Percentiles rank a stretch among this genome's conserved stretches.
These are phyloP conservation scores for Themeda triandra DNA, from an alignment of 176 grass and related monocot species.

Conservation along the genomic window DNA sequence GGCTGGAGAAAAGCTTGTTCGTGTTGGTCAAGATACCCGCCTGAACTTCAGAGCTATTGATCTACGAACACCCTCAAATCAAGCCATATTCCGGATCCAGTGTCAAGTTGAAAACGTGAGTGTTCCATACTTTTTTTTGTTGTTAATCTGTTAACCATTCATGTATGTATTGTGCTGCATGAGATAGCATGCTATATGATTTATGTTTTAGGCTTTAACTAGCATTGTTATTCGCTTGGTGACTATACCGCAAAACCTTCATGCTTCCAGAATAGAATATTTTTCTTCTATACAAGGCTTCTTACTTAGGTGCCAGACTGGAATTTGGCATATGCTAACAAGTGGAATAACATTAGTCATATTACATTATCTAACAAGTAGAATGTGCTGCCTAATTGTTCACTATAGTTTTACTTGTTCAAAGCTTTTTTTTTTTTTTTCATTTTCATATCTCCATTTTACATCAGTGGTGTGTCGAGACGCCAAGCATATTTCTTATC, in stretches of 20 bases:
- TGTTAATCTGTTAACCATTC: neutral
- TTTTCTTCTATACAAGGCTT: neutral
- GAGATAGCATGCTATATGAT: neutral
- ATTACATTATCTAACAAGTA: neutral
- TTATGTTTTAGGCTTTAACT: neutral
- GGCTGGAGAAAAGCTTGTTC: conserved; percentile 76
- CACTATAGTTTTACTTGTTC: neutral
- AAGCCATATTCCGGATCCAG: conserved; percentile 76
- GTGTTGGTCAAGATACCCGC: conserved; percentile 87
- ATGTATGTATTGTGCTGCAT: neutral
- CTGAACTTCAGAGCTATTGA: conserved; percentile 78
- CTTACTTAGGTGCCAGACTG: neutral
- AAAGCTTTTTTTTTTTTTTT: neutral
- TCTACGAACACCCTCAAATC: conserved; percentile 63
- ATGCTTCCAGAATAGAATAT: neutral
- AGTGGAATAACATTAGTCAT: neutral
- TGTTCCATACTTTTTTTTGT: neutral
- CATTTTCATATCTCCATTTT: neutral
- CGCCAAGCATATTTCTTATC: neutral
- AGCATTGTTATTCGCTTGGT: neutral
- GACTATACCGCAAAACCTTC: neutral
- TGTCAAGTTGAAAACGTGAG: conserved; percentile 78
- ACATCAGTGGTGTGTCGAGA: neutral
- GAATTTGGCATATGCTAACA: neutral
- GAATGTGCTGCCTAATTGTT: neutral